phyloP scores from a whole-genome alignment of 2,329 filamentous ascomycete species.

The Rhynchosporium secalis region DNA sequence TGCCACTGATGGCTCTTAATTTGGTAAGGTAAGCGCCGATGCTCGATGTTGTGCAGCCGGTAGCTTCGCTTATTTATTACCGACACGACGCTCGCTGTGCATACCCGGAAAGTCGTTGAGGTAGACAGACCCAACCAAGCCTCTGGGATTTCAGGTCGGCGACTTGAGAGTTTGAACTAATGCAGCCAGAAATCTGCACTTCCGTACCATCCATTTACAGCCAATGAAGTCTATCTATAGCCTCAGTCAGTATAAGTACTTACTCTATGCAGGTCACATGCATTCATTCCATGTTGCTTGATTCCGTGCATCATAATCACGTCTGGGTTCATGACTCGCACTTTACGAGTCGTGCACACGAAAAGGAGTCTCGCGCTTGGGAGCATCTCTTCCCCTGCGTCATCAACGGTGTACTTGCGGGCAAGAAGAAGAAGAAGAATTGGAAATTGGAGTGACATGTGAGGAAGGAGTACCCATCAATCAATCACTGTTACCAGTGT shows the following conservation, averaged over 20 bases:
- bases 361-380: neutral
- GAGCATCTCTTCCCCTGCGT: neutral
- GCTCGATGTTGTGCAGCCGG: constrained; percentile 14
- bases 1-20: neutral
- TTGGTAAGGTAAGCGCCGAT: neutral
- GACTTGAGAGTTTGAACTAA: constrained; percentile 3
- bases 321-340: constrained; percentile 3
- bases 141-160: constrained; percentile 11
- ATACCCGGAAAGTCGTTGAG: neutral
- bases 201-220: neutral
- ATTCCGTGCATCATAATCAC: neutral
- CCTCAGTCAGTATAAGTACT: too few species aligned
- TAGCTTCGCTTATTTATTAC: neutral
- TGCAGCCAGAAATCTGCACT: neutral
- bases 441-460: neutral
- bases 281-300: neutral
- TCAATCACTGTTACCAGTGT: too few species aligned
- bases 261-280: neutral
- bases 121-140: neutral
- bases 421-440: neutral
- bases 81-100: neutral
- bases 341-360: neutral
- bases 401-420: neutral
- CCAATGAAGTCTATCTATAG: neutral
- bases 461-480: neutral